Evolutionary conservation across 345 rosid genomes (phyloP), one percentile per base, ranked within the genome.

Genomic region (Ceriops decandra): DNA sequence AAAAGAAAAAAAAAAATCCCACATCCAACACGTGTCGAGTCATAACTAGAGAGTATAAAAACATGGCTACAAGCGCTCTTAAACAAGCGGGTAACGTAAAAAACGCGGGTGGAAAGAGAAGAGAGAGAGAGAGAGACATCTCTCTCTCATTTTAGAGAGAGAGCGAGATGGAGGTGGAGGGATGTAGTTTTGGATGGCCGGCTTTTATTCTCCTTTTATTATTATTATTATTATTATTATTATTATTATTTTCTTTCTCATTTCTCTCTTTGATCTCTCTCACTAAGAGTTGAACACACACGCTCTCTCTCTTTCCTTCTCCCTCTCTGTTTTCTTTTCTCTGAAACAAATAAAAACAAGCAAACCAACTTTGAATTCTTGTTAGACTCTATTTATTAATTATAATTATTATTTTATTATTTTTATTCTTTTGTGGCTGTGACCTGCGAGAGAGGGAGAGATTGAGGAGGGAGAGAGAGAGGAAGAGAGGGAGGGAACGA

Each of bases 111-210:
- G 42, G 53, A 59, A 64, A 2, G n/a, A 24, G 52, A 52, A 7
- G 32, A 30, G 33, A 20, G 33, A 20, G 33, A 20, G 49, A 42
- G 64, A 7, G 8, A 7, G 10, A 35, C 2, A 11, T 6, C 10
- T 35, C 42, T 35, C 46, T 38, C 46, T 38, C 15, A 1, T 15
- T 38, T 11, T 38, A 35, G 42, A 38, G 47, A 38, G 46, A 38
- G 38, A 38, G 5, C 2, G 19, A 42, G 47, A 11, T 2, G 56
- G 31, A 0, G 33, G 20, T 68, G 80, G 30, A 7, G 17, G 15
- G 1, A 16, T 42, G 17, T 42, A 42, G 17, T 15, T 35, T 68
- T 68, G 81, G 79, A 61, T 77, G 85, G 83, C 77, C 77, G 84
- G 84, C 71, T 80, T 74, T 81, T 74, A 66, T 85, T 79, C 70